A percentile compares a stretch with the other conserved stretches of the same genome.
Evolutionary conservation across 139 green algal species (phyloP).

Genomic region (Ettlia oleoabundans): DNA sequence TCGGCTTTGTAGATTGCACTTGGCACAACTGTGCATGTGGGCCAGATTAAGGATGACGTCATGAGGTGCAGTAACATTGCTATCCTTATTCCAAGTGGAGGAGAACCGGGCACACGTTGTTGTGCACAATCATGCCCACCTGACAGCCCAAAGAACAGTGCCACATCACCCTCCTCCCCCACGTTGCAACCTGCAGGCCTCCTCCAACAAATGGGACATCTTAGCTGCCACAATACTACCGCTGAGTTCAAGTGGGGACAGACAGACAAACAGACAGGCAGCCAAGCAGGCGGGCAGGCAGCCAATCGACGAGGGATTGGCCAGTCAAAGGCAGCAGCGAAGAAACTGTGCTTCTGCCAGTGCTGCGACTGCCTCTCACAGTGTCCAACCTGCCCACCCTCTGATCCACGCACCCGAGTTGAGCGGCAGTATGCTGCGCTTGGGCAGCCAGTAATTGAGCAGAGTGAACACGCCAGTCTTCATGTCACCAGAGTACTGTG

Average conservation of each 20-base stretch:
- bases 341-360: too few relatives aligned
- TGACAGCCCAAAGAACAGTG: slow-evolving; percentile 88
- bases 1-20: too few relatives aligned
- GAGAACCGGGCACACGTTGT: neutral
- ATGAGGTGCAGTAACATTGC: too few relatives aligned
- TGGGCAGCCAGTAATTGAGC: slow-evolving; percentile 95
- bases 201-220: neutral
- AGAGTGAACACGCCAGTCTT: slow-evolving; percentile 54
- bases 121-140: slow-evolving; percentile 5
- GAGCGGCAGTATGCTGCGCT: slow-evolving; percentile 83
- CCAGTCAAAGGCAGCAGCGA: too few relatives aligned
- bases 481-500: slow-evolving; percentile 81
- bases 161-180: slow-evolving; percentile 69
- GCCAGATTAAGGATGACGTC: too few relatives aligned
- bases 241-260: too few relatives aligned
- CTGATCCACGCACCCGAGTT: slow-evolving; percentile 80
- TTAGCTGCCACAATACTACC: too few relatives aligned
- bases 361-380: too few relatives aligned
- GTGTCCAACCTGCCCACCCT: too few relatives aligned
- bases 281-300: neutral
- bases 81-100: slow-evolving; percentile 43
- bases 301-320: neutral
- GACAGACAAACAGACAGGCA: neutral
- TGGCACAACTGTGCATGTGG: too few relatives aligned
- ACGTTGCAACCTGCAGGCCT: slow-evolving; percentile 79